A percentile compares a stretch with the other conserved stretches of the same genome.
Evolutionary conservation across 306 rosid species (phyloP).

Genomic region (Oemleria cerasiformis): DNA sequence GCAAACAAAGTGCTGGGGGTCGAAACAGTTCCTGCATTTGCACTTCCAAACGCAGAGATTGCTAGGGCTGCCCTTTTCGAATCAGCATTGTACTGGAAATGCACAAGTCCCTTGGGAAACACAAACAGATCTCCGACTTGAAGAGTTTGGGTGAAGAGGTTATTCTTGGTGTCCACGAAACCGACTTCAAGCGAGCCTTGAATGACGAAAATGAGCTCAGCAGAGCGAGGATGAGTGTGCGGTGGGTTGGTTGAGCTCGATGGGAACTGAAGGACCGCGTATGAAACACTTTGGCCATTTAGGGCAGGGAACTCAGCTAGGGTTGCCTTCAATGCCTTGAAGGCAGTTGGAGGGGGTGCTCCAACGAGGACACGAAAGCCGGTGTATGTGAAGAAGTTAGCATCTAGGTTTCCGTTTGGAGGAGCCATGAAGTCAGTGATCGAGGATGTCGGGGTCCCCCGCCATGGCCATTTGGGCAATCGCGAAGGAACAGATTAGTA

Average conservation of each 20-base stretch:
- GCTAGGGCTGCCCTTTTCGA: not conserved
- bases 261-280: not conserved
- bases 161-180: constrained; percentile 5
- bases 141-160: not conserved
- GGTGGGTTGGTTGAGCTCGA: not conserved
- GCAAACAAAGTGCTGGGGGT: no score
- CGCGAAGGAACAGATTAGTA: constrained; percentile 20
- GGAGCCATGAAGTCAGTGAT: constrained; percentile 35
- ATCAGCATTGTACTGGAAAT: not conserved
- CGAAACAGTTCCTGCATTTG: no score
- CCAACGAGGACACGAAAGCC: not conserved
- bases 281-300: no score
- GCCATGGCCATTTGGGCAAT: constrained; percentile 27
- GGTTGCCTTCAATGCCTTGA: no score
- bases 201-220: not conserved
- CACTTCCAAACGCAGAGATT: constrained; percentile 5
- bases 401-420: constrained; percentile 4
- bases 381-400: constrained; percentile 22
- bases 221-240: constrained; percentile 2
- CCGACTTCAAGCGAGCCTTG: not conserved
- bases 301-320: no score
- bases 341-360: not conserved
- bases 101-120: constrained; percentile 9
- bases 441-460: constrained; percentile 34
- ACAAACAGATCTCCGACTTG: not conserved